These are phyloP conservation scores for Mycotypha africana DNA, from an alignment of 371 early-diverging fungal species.

Conservation along the genomic window DNA sequence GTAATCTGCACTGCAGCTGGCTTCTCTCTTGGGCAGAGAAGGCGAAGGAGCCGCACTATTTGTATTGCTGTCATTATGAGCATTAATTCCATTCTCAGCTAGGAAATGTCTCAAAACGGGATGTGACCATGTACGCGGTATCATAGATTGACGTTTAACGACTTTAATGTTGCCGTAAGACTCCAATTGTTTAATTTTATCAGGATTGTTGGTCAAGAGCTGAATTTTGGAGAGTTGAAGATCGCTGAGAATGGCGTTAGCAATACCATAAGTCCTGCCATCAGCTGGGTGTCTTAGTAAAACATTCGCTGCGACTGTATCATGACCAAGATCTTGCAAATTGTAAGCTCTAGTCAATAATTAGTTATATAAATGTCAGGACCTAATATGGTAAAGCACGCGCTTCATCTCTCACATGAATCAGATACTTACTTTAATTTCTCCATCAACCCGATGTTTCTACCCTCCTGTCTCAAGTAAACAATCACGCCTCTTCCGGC, in stretches of 20 bases:
- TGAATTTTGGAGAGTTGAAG: constrained; percentile 61
- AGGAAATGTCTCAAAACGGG: constrained; percentile 15
- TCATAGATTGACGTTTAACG: constrained; percentile 82
- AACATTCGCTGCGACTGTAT: constrained; percentile 92
- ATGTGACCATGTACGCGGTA: constrained; percentile 74
- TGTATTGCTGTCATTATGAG: constrained; percentile 12
- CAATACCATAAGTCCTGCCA: constrained; percentile 89
- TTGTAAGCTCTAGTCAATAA: constrained; percentile 86
- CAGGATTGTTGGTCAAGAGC: constrained; percentile 93
- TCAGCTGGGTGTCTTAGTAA: constrained; percentile 88
- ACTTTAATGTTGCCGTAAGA: constrained; percentile 67
- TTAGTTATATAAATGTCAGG: too few species aligned
- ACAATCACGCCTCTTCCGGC: constrained; percentile 87
- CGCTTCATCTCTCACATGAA: too few species aligned
- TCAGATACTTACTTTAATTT: constrained; percentile 76
- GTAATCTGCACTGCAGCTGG: too few species aligned
- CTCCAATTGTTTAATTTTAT: constrained; percentile 81
- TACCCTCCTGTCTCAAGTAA: constrained; percentile 94
- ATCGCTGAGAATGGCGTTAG: constrained; percentile 84
- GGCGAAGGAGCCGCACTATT: constrained; percentile 18
- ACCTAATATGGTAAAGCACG: too few species aligned
- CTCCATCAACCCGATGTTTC: constrained; percentile 90
- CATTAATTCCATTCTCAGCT: background rate
- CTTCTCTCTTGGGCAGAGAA: constrained; percentile 3
- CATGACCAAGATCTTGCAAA: constrained; percentile 92